A percentile compares a stretch with the other conserved stretches of the same genome.
Conservation (phyloP, 1,284 basidiomycete genomes). For the Microbotryomycetes sp. region DNA sequence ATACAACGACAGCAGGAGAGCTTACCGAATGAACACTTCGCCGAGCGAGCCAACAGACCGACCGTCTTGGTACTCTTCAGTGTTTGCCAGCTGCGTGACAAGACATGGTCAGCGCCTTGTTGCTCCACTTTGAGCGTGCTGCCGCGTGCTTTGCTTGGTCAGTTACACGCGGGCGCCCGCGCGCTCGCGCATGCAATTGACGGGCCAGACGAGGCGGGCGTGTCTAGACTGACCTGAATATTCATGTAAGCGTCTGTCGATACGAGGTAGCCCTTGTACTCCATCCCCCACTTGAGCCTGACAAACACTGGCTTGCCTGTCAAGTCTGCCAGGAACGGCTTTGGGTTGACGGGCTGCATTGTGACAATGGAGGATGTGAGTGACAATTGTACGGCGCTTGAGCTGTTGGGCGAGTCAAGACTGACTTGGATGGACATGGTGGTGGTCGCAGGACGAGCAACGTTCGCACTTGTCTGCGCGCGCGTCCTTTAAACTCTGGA, state of each 20-base stretch:
- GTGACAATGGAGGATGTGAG: constrained; percentile 35
- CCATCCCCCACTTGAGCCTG: constrained; percentile 95
- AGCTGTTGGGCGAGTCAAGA: not conserved
- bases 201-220: not conserved
- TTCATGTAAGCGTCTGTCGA: constrained; percentile 99
- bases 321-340: constrained; percentile 96
- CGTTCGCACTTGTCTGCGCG: too few relatives aligned
- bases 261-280: constrained; percentile 98
- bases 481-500: not conserved
- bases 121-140: too few relatives aligned
- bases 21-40: constrained; percentile 94
- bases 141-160: too few relatives aligned
- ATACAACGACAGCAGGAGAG: not conserved
- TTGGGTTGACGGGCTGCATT: constrained; percentile 91
- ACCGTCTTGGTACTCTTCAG: constrained; percentile 96
- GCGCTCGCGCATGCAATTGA: too few relatives aligned
- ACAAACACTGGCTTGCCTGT: constrained; percentile 94
- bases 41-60: constrained; percentile 91
- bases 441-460: not conserved
- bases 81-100: constrained; percentile 73
- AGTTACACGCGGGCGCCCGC: too few relatives aligned
- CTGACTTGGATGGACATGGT: constrained; percentile 22
- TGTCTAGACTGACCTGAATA: constrained; percentile 63
- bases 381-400: not conserved
- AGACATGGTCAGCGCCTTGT: not conserved